phyloP scores from a whole-genome alignment of 2,329 filamentous ascomycete genomes.

The Pseudocercospora vitis region DNA sequence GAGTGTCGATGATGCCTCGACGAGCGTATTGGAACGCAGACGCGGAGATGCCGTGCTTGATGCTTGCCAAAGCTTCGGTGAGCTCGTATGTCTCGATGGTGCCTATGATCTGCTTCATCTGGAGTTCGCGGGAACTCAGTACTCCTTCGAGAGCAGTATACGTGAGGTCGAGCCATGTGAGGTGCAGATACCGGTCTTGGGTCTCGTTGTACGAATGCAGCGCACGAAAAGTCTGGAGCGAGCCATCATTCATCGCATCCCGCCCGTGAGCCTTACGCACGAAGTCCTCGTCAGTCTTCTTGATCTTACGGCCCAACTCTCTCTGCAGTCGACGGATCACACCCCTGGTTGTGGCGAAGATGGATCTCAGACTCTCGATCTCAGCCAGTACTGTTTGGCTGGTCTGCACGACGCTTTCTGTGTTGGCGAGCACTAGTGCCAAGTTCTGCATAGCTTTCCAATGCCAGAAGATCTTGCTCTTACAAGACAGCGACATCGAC shows the following conservation, averaged over 20 bases:
- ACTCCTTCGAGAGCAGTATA: neutral
- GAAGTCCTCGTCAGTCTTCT: neutral
- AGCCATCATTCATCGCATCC: no score
- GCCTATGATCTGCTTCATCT: neutral
- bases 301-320: neutral
- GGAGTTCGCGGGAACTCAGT: neutral
- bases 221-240: no score
- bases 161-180: neutral
- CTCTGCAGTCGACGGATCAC: neutral
- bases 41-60: neutral
- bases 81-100: neutral
- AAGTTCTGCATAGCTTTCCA: neutral
- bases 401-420: neutral
- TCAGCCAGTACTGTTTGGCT: neutral
- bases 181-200: neutral
- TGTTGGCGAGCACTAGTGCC: neutral
- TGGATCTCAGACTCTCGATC: neutral
- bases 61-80: neutral
- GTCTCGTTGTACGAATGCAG: neutral
- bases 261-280: no score
- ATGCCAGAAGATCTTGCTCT: neutral
- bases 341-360: neutral
- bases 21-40: neutral
- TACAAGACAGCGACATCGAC: neutral
- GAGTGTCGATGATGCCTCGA: neutral